Conservation (phyloP, 2,329 filamentous ascomycete genomes). For the Cadophora sp. region DNA sequence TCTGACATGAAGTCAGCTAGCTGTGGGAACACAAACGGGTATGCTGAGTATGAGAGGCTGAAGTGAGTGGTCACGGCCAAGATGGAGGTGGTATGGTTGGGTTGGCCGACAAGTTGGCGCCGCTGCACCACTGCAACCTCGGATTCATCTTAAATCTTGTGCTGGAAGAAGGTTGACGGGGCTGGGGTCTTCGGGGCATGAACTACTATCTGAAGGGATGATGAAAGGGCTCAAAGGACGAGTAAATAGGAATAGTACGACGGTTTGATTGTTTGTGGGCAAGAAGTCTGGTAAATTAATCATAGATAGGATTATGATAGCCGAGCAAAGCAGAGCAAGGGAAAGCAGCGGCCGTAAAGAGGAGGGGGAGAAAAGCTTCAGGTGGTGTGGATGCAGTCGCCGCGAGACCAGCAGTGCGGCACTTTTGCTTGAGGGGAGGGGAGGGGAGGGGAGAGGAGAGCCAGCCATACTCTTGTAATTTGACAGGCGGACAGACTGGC, state of each 20-base stretch:
- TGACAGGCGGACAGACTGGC: neutral
- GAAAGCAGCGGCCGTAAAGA: neutral
- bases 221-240: no score
- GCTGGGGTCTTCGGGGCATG: no score
- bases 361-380: neutral
- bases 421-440: neutral
- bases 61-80: neutral
- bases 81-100: neutral
- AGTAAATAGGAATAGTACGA: no score
- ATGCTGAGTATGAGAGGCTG: constrained; percentile 3
- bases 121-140: neutral
- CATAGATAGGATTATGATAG: neutral
- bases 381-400: no score
- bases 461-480: no score
- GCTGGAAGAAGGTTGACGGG: neutral
- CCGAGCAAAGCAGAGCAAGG: neutral
- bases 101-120: neutral
- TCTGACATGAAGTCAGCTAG: constrained; percentile 6
- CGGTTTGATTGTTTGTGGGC: no score
- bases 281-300: no score
- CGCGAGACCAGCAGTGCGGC: neutral
- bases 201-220: no score
- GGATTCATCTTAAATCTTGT: constrained; percentile 2
- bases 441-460: no score
- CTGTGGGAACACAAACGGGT: neutral